These are phyloP conservation scores for Candida corydali DNA, from an alignment of 805 yeast species.

Conservation along the genomic window DNA sequence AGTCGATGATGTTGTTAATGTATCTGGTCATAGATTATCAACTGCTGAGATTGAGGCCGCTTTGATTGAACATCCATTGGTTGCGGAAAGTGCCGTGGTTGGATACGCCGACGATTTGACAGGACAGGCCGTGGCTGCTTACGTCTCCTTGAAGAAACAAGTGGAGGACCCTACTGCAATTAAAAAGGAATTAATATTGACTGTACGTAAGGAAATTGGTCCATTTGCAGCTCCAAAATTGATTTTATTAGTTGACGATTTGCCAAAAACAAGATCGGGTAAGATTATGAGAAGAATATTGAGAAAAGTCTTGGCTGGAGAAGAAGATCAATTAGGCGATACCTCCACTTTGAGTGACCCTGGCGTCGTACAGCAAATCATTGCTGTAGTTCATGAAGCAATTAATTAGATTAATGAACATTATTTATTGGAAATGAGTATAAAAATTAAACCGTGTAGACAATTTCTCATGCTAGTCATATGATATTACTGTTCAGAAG, in stretches of 20 bases:
- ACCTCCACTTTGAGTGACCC: constrained; percentile 87
- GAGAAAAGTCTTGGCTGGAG: constrained; percentile 88
- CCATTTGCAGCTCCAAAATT: constrained; percentile 95
- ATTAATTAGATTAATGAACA: constrained; percentile 9
- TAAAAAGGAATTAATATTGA: constrained; percentile 73
- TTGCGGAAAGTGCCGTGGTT: constrained; percentile 95
- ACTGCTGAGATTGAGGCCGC: constrained; percentile 98
- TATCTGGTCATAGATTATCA: constrained; percentile 95
- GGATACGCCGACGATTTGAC: constrained; percentile 94
- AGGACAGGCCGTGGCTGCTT: constrained; percentile 96
- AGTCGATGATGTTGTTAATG: constrained; percentile 97
- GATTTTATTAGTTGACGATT: constrained; percentile 77
- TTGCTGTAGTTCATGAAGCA: constrained; percentile 48
- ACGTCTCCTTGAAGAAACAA: constrained; percentile 71
- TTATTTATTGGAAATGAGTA: background rate
- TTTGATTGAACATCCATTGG: constrained; percentile 69
- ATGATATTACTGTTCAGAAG: background rate
- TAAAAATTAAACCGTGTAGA: too few relatives aligned
- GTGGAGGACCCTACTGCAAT: constrained; percentile 49
- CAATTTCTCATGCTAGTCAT: too few relatives aligned
- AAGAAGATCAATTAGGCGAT: constrained; percentile 91
- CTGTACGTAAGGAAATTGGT: constrained; percentile 89
- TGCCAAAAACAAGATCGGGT: constrained; percentile 98
- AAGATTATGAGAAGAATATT: constrained; percentile 97
- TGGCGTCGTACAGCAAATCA: constrained; percentile 71